Conservation (phyloP, 164 flowering plant species). For the Warburgia ugandensis region DNA sequence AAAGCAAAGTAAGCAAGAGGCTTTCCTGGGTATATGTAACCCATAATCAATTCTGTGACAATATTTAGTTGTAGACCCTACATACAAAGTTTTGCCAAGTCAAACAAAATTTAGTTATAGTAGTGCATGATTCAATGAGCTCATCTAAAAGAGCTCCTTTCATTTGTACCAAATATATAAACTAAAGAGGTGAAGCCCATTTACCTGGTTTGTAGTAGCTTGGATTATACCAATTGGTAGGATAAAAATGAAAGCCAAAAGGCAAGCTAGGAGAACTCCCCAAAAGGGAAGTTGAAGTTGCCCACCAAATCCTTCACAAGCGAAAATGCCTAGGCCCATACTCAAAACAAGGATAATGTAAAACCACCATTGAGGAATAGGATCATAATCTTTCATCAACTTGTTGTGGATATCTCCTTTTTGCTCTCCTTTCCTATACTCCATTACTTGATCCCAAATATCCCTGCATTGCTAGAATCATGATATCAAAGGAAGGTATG, state of each 20-base stretch:
- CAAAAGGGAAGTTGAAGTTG: conserved; percentile 87
- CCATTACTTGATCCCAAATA: not conserved
- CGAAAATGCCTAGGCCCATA: conserved; percentile 35
- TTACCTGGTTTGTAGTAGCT: conserved; percentile 81
- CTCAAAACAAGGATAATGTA: conserved; percentile 20
- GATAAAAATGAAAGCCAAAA: conserved; percentile 28
- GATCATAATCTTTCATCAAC: conserved; percentile 60
- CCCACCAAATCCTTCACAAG: conserved; percentile 49
- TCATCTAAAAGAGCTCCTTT: too few relatives aligned
- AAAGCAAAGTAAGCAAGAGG: conserved; percentile 10
- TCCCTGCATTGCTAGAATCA: conserved; percentile 4
- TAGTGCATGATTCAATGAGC: too few relatives aligned
- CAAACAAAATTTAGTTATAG: too few relatives aligned
- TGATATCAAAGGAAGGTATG: too few relatives aligned
- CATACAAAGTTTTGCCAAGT: too few relatives aligned
- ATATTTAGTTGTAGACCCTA: conserved; percentile 10
- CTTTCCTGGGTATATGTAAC: conserved; percentile 4
- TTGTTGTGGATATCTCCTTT: conserved; percentile 30
- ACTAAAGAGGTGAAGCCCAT: not conserved
- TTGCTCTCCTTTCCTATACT: not conserved
- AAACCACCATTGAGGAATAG: conserved; percentile 89
- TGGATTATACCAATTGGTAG: conserved; percentile 64
- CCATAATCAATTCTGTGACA: conserved; percentile 4
- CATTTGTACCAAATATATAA: too few relatives aligned
- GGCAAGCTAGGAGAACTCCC: conserved; percentile 74